Evolutionary conservation across 345 rosid species (phyloP).

Genomic region (Rhizophora apiculata): DNA sequence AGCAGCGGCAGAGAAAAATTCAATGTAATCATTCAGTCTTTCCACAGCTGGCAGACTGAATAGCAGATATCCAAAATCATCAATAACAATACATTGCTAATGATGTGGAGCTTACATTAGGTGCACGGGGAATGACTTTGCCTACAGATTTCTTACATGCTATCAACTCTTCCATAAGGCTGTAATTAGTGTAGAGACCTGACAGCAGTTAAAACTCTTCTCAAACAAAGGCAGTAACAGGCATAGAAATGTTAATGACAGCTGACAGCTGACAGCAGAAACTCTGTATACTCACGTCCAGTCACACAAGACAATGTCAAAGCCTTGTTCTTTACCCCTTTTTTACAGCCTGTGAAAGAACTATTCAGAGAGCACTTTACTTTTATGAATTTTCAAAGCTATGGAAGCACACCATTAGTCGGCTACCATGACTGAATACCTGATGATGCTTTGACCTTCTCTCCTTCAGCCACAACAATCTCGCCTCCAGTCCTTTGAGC

Average conservation of each 20-base stretch:
- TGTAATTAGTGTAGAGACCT: conserved; percentile 95
- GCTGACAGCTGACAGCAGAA: conserved; percentile 16
- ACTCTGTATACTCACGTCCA: conserved; percentile 64
- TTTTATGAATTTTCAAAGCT: not conserved
- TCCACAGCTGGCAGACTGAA: conserved; percentile 1
- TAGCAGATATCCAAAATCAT: conserved; percentile 4
- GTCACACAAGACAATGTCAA: conserved; percentile 89
- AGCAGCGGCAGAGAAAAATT: not conserved
- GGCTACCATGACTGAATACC: conserved; percentile 37
- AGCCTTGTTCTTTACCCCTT: conserved; percentile 78
- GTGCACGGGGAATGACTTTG: conserved; percentile 75
- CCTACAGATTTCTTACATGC: conserved; percentile 87
- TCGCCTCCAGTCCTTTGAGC: conserved; percentile 92
- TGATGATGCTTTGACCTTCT: conserved; percentile 84
- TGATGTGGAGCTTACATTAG: conserved; percentile 52
- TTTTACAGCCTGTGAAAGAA: conserved; percentile 91
- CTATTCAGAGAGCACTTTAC: conserved; percentile 63
- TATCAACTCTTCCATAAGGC: conserved; percentile 91
- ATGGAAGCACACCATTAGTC: conserved; percentile 3
- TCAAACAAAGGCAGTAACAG: conserved; percentile 17
- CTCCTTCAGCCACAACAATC: conserved; percentile 71
- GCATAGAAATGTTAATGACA: conserved; percentile 9
- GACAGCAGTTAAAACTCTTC: conserved; percentile 20
- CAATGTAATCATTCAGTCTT: not conserved
- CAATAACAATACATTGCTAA: not conserved